Conservation (phyloP, 129 eudicot species). For the Lonicera japonica region DNA sequence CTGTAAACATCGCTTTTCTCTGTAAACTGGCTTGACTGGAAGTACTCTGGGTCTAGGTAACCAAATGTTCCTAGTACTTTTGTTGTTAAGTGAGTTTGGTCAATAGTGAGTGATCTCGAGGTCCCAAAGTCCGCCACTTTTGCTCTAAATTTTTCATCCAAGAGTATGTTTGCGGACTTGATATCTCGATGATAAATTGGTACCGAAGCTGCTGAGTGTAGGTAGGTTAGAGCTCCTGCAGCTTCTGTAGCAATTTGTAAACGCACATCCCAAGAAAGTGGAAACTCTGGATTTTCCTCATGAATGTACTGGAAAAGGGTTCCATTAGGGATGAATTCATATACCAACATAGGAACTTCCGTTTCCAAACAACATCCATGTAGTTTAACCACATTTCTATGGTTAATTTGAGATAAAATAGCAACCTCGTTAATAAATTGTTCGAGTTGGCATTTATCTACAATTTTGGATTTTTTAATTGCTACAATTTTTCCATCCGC, state of each 20-base stretch:
- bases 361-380: conserved; percentile 32
- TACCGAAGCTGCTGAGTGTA: conserved; percentile 21
- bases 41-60: conserved; percentile 30
- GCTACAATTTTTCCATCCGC: conserved; percentile 23
- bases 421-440: conserved; percentile 28
- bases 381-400: conserved; percentile 27
- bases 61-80: conserved; percentile 29
- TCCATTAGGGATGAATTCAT: conserved; percentile 30
- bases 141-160: conserved; percentile 25
- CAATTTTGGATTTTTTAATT: conserved; percentile 19
- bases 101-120: conserved; percentile 18
- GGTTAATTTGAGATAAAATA: conserved; percentile 22
- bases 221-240: conserved; percentile 22
- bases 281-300: background rate
- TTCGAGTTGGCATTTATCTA: conserved; percentile 12
- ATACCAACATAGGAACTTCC: conserved; percentile 25
- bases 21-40: conserved; percentile 21
- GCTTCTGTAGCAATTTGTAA: conserved; percentile 22
- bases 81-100: conserved; percentile 26
- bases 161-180: conserved; percentile 24
- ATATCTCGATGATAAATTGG: conserved; percentile 31
- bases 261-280: conserved; percentile 17
- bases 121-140: conserved; percentile 32
- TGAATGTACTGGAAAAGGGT: conserved; percentile 26
- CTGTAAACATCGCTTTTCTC: conserved; percentile 30